Base-by-base conservation (phyloP, 2,329 filamentous ascomycete genomes). In the Paecilomyces sp. region DNA sequence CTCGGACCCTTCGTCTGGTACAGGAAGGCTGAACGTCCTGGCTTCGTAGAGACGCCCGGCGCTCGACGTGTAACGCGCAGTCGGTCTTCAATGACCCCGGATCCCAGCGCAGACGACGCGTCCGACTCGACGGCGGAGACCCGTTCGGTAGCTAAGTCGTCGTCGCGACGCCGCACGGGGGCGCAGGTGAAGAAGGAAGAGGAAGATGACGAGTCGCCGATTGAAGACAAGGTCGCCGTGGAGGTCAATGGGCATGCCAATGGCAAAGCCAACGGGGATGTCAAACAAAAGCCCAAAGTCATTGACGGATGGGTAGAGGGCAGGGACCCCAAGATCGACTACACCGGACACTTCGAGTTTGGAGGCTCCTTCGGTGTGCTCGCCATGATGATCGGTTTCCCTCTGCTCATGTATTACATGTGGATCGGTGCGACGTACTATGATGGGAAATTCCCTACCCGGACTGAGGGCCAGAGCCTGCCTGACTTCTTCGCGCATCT, bases 321-420 rank as follows among this genome's bases (percentile, higher is more conserved):
- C 15, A 72, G 69, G 57, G 76, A 78, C 58, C 72, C 75, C 58
- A 78, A 74, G 63, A 65, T 79, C 60, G 78, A 80, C 64, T 74
- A 74, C 58, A 80, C 79, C 58, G 82, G 81, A 54, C 76, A 84
- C 63, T 82, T 82, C 64, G 95, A 99, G 73, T 99, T 97, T 72
- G 93, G 93, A 64, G 94, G 94, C 60, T 87, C 90, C 2, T 72
- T 83, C n/a, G 93, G 94, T 58, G 88, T 92, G 51, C 77, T 84
- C 15, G 80, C 84, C 66, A 92, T 97, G 85, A 97, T 97, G 91
- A 83, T 92, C 63, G 86, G 89, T 54, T 99, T 97, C 77, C 94
- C 94, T n/a, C 63, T 88, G 41, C 83, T 99, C 68, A 97, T 97
- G 93, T 97, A 91, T 84, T 97, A 97, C 79, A 96, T 99, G 92